These are phyloP conservation scores for Mucor velutinosus DNA, from an alignment of 371 early-diverging fungal species.

Conservation along the genomic window DNA sequence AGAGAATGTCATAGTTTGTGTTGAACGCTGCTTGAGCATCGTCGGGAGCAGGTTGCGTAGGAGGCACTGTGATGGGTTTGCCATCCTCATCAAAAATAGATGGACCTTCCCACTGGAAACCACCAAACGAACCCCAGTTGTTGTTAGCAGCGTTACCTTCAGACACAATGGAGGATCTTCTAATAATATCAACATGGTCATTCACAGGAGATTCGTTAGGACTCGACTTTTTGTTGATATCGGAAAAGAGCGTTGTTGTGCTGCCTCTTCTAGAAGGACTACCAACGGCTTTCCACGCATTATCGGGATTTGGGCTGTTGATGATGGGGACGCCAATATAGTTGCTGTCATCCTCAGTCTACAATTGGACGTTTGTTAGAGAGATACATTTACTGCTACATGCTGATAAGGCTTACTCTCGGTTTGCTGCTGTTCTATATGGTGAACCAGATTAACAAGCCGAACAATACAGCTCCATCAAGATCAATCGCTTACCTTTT, in stretches of 20 bases:
- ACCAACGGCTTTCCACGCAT: slow-evolving; percentile 37
- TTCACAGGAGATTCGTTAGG: slow-evolving; percentile 19
- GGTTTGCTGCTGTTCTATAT: background rate
- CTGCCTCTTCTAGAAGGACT: slow-evolving; percentile 38
- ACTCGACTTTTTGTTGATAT: slow-evolving; percentile 13
- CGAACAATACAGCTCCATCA: background rate
- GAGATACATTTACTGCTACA: background rate
- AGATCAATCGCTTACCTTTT: background rate
- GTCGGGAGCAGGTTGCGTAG: background rate
- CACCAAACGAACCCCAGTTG: slow-evolving; percentile 49
- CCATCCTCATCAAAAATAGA: slow-evolving; percentile 42
- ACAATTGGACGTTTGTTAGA: background rate
- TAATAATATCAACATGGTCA: slow-evolving; percentile 10
- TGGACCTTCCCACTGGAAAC: slow-evolving; percentile 46
- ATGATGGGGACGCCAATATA: slow-evolving; percentile 7
- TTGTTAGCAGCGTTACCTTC: slow-evolving; percentile 9
- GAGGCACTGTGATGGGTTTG: slow-evolving; percentile 11
- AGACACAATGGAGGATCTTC: slow-evolving; percentile 20
- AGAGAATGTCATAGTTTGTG: background rate
- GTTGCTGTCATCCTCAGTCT: slow-evolving; percentile 2
- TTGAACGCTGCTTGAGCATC: background rate
- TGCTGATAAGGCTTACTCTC: background rate
- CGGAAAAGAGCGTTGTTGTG: slow-evolving; percentile 3
- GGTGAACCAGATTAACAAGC: background rate
- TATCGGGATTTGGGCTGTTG: slow-evolving; percentile 21